Conservation (phyloP, 768 basidiomycete genomes). For the Flagelloscypha sp. region DNA sequence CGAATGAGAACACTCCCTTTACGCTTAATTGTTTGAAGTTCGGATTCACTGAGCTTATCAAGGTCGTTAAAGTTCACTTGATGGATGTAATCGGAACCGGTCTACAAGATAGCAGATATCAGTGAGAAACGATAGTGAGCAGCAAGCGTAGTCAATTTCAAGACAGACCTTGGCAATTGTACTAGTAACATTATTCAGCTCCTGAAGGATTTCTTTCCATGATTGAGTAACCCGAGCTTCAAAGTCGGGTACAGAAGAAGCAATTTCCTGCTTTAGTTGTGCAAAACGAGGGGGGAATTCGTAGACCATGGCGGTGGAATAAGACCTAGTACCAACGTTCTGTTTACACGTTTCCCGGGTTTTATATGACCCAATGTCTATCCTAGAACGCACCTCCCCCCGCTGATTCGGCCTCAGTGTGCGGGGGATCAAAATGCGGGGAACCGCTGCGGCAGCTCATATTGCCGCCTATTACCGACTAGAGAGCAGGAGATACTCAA, state of each 20-base stretch:
- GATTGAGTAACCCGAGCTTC: constrained; percentile 39
- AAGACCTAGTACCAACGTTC: too few relatives aligned
- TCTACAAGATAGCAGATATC: not conserved
- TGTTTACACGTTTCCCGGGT: too few relatives aligned
- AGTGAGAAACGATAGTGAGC: too few relatives aligned
- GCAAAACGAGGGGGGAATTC: constrained; percentile 50
- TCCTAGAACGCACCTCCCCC: too few relatives aligned
- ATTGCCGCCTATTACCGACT: too few relatives aligned
- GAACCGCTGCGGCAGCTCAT: too few relatives aligned
- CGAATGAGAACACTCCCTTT: constrained; percentile 55
- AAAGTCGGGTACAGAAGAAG: constrained; percentile 41
- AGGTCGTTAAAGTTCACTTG: constrained; percentile 53
- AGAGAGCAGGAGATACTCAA: too few relatives aligned
- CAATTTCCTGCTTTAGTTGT: constrained; percentile 53
- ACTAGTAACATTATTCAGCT: constrained; percentile 38
- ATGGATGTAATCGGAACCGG: constrained; percentile 42
- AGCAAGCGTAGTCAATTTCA: constrained; percentile 18
- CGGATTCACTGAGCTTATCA: constrained; percentile 33
- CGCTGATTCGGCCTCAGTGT: too few relatives aligned
- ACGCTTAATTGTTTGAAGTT: constrained; percentile 41
- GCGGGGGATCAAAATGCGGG: too few relatives aligned
- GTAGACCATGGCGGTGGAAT: too few relatives aligned
- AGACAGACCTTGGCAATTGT: constrained; percentile 39
- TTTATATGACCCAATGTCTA: too few relatives aligned
- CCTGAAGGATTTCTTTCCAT: constrained; percentile 49